Percentiles rank a stretch among this genome's conserved stretches.
phyloP scores from a whole-genome alignment of 208 protist species.

The Wallacemonas sp. region DNA sequence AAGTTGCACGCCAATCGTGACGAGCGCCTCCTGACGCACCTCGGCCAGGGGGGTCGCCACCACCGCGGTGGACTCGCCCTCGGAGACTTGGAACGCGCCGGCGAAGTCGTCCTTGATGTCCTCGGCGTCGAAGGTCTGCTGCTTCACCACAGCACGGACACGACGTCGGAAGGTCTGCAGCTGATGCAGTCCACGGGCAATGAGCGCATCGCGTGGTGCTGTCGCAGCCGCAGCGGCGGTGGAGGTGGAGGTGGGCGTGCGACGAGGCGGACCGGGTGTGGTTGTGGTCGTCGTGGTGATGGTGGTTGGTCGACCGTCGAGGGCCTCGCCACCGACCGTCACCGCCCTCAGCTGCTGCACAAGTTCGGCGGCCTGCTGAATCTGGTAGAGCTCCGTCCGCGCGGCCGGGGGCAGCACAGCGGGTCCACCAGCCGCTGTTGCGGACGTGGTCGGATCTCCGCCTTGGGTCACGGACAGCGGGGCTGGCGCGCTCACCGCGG shows the following conservation, averaged over 20 bases:
- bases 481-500: too few relatives aligned
- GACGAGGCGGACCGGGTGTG: too few relatives aligned
- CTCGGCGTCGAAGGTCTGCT: constrained; percentile 88
- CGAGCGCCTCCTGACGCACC: constrained; percentile 47
- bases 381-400: not conserved
- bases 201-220: constrained; percentile 17
- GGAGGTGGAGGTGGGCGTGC: too few relatives aligned
- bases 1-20: constrained; percentile 46
- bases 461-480: too few relatives aligned
- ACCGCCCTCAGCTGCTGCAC: constrained; percentile 31
- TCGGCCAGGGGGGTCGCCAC: constrained; percentile 46
- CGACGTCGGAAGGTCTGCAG: constrained; percentile 62
- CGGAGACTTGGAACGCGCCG: constrained; percentile 32
- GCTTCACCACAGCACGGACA: constrained; percentile 60
- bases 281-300: too few relatives aligned
- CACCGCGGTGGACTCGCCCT: constrained; percentile 18
- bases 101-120: constrained; percentile 67
- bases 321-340: constrained; percentile 17
- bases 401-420: not conserved
- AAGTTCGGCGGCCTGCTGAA: constrained; percentile 12
- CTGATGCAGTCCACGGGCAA: constrained; percentile 59
- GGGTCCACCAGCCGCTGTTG: not conserved
- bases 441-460: not conserved
- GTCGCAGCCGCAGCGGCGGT: too few relatives aligned
- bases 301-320: not conserved